phyloP scores from a whole-genome alignment of 23 red algal species.

The Gracilaria domingensis region DNA sequence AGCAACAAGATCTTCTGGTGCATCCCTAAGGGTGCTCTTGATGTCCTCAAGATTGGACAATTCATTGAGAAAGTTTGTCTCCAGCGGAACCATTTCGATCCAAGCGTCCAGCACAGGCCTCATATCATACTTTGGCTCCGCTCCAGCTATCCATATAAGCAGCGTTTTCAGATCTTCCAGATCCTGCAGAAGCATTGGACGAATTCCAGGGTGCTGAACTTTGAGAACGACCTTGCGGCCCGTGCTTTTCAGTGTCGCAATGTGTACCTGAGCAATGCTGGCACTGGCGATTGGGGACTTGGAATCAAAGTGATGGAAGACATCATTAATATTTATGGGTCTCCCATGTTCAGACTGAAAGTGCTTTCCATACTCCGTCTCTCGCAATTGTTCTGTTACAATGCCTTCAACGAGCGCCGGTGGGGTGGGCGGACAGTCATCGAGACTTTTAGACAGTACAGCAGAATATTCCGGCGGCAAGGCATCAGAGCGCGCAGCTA shows the following conservation, averaged over 20 bases:
- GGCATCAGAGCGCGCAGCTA: constrained; percentile 54
- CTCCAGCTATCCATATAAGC: constrained; percentile 66
- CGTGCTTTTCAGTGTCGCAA: constrained; percentile 41
- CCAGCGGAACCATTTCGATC: constrained; percentile 77
- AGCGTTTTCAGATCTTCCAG: constrained; percentile 78
- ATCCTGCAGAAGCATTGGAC: constrained; percentile 78
- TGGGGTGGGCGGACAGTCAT: constrained; percentile 63
- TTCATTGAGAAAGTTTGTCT: constrained; percentile 86
- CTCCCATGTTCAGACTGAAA: constrained; percentile 17
- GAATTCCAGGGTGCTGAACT: constrained; percentile 80
- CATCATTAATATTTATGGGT: constrained; percentile 27
- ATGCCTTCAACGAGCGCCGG: constrained; percentile 17
- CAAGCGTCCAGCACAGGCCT: constrained; percentile 81
- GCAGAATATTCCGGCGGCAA: constrained; percentile 45
- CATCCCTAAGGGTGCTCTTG: constrained; percentile 11
- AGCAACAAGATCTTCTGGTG: constrained; percentile 37
- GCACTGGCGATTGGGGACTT: constrained; percentile 72
- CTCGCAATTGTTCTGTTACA: constrained; percentile 26
- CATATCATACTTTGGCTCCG: constrained; percentile 87
- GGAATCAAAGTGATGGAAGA: constrained; percentile 71
- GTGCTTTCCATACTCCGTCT: constrained; percentile 8
- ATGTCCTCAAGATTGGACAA: constrained; percentile 66
- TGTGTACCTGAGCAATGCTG: constrained; percentile 85
- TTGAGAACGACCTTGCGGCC: constrained; percentile 73
- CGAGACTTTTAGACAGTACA: constrained; percentile 55